These are phyloP conservation scores for Parathielavia hyrcaniae DNA, from an alignment of 495 filamentous ascomycete genomes.

Conservation along the genomic window DNA sequence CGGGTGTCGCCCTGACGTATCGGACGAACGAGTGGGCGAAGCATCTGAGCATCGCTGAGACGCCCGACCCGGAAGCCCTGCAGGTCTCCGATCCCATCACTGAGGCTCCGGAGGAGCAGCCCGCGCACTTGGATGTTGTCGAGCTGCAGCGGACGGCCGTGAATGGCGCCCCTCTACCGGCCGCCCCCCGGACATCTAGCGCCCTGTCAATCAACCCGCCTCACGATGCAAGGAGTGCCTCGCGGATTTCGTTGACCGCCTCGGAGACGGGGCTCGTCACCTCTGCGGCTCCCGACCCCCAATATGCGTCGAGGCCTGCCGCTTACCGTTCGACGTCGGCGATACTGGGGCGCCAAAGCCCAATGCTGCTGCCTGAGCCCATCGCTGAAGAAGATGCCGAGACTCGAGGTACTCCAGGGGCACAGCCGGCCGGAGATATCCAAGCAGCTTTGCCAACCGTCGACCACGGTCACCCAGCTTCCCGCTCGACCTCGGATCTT, in stretches of 20 bases:
- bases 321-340: constrained; percentile 23
- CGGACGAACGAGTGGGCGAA: constrained; percentile 97
- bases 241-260: constrained; percentile 19
- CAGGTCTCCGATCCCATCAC: constrained; percentile 26
- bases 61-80: constrained; percentile 62
- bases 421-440: neutral
- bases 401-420: neutral
- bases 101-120: constrained; percentile 39
- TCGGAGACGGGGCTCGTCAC: constrained; percentile 14
- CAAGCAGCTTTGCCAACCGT: neutral
- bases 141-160: constrained; percentile 66
- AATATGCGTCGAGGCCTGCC: neutral
- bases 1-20: constrained; percentile 71
- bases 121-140: constrained; percentile 57
- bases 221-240: constrained; percentile 19
- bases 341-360: constrained; percentile 17
- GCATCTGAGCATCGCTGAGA: constrained; percentile 71
- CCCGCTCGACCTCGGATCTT: constrained; percentile 14
- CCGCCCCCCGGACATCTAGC: constrained; percentile 33
- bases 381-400: constrained; percentile 36
- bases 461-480: constrained; percentile 11
- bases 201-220: constrained; percentile 27
- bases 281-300: constrained; percentile 15
- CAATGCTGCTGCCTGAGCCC: constrained; percentile 31
- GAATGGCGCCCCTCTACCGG: constrained; percentile 38